Evolutionary conservation across 2,329 filamentous ascomycete genomes (phyloP).

Genomic region (Botryotinia convoluta): DNA sequence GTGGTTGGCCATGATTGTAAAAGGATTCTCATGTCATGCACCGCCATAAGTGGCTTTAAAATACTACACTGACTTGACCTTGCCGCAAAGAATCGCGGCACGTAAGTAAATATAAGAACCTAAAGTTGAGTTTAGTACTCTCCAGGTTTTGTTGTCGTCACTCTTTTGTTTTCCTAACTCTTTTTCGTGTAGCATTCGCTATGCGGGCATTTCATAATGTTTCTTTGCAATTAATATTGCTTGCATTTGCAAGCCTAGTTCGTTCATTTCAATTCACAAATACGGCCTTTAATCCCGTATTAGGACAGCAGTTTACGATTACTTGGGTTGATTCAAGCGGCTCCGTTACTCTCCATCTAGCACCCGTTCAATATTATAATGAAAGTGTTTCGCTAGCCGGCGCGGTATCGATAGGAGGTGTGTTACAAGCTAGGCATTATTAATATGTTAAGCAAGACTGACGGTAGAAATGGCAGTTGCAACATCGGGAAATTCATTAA

Average conservation of each 20-base stretch:
- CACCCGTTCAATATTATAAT: background rate
- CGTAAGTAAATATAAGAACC: background rate
- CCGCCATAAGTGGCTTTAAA: background rate
- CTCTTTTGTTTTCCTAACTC: background rate
- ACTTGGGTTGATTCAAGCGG: background rate
- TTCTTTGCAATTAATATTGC: background rate
- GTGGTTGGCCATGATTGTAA: background rate
- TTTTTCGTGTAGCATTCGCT: background rate
- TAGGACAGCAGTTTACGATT: background rate
- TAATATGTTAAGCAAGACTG: background rate
- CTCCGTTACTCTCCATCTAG: background rate
- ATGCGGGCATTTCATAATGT: background rate
- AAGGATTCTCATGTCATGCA: background rate
- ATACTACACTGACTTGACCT: background rate
- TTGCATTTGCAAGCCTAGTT: background rate
- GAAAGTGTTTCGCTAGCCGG: background rate
- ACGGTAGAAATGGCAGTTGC: background rate
- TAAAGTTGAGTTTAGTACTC: background rate
- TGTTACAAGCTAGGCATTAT: background rate
- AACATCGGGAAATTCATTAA: background rate
- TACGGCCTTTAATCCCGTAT: background rate
- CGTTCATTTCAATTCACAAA: background rate
- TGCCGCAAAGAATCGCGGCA: background rate
- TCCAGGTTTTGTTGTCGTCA: background rate
- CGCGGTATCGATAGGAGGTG: background rate